Conservation (phyloP, 2,329 filamentous ascomycete genomes). For the Stemphylium lycopersici region DNA sequence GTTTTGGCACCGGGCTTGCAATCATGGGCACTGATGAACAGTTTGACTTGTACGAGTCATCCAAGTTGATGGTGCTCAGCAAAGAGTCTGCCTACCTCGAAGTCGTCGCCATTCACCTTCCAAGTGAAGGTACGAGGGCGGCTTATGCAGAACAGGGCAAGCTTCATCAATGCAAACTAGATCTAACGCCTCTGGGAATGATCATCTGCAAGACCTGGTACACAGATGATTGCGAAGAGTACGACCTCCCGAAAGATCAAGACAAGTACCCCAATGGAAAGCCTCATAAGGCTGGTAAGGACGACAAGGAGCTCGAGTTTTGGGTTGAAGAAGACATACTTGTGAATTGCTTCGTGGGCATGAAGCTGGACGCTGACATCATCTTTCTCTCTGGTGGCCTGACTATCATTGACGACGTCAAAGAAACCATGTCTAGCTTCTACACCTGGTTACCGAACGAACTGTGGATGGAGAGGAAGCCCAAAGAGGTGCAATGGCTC, state of each 20-base stretch:
- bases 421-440: constrained; percentile 52
- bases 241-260: constrained; percentile 46
- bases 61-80: constrained; percentile 25
- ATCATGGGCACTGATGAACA: constrained; percentile 53
- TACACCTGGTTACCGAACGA: constrained; percentile 54
- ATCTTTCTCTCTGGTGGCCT: constrained; percentile 34
- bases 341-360: constrained; percentile 64
- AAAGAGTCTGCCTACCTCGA: constrained; percentile 44
- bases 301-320: constrained; percentile 58
- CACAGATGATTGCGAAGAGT: constrained; percentile 49
- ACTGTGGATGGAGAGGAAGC: constrained; percentile 41
- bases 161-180: constrained; percentile 41
- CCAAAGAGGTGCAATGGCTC: constrained; percentile 34
- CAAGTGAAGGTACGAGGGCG: constrained; percentile 48
- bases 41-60: constrained; percentile 45
- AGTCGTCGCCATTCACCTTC: constrained; percentile 57
- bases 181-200: constrained; percentile 59
- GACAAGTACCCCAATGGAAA: constrained; percentile 33
- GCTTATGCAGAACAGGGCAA: constrained; percentile 55
- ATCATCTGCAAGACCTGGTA: constrained; percentile 59
- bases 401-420: constrained; percentile 47
- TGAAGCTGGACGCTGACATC: constrained; percentile 52
- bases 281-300: constrained; percentile 31
- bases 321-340: constrained; percentile 71
- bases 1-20: constrained; percentile 59